Evolutionary conservation across 306 rosid species (phyloP), one percentile per base, ranked within the genome.

Genomic region (Sicyos baderoa): DNA sequence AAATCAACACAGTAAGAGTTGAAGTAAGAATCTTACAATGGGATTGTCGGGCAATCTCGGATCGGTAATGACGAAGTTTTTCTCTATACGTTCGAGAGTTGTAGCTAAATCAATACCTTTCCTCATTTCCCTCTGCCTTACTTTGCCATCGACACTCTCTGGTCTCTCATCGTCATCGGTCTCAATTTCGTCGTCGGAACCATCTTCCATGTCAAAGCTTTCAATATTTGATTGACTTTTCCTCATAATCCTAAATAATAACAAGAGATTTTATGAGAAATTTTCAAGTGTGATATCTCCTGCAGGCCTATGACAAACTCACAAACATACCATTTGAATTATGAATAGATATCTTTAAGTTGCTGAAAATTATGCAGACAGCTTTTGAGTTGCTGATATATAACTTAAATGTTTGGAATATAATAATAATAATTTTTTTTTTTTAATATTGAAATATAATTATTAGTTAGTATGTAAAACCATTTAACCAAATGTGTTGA

Each of bases 11-110:
- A 19, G 7, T 67, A 44, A 47, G 53, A 67, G 44, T 22, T 7
- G 72, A 67, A 50, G 47, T 17, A 75, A 48, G 51, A 73, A 77
- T 67, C 87, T 89, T 84, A 93, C 99, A 21, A 93, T 90, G 75
- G 99, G 99, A 84, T 93, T 93, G 73, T 93, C 97, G 59, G 99
- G 99, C 70, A 93, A 85, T 80, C 99, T 84, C 29, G 99, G 99
- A 84, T 93, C 99, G n/a, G 99, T 88, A 67, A 93, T 88, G 82
- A 93, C 99, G 67, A 93, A 93, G 79, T 93, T 93, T 73, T 93
- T 93, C 88, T 93, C 99, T 9, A 93, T 93, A 73, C 99, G 97
- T 75, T 93, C 99, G 6, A 93, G 96, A 11, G 99, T 93, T 16
- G 99, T 93, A 22, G 99, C 99, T 71, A 93, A 90, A 84, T 93